Conservation (phyloP, 257 asterid species). For the Phtheirospermum japonicum region DNA sequence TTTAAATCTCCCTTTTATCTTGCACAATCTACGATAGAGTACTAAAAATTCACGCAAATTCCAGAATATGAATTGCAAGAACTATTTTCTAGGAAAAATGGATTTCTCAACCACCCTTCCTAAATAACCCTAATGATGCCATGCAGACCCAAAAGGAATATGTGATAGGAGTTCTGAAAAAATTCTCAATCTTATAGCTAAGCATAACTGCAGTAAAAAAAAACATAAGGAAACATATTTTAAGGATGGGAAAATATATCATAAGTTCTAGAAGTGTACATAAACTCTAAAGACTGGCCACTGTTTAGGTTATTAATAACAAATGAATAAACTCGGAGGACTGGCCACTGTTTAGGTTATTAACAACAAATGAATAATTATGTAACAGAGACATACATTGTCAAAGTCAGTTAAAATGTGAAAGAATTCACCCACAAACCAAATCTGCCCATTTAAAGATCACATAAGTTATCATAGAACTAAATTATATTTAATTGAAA, state of each 20-base stretch:
- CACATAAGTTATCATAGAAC: constrained; percentile 12
- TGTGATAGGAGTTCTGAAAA: constrained; percentile 4
- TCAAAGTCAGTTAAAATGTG: constrained; percentile 65
- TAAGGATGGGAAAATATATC: constrained; percentile 8
- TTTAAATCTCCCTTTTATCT: too few relatives aligned
- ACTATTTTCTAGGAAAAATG: too few relatives aligned
- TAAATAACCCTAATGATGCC: too few relatives aligned
- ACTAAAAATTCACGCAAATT: background rate
- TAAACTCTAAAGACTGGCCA: constrained; percentile 19
- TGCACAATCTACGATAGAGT: constrained; percentile 15
- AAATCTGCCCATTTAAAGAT: constrained; percentile 49
- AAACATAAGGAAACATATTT: constrained; percentile 9
- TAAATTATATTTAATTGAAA: constrained; percentile 2
- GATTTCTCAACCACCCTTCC: too few relatives aligned
- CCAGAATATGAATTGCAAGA: too few relatives aligned
- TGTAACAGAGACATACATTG: constrained; percentile 49
- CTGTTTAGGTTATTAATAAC: too few relatives aligned
- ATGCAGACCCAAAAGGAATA: too few relatives aligned
- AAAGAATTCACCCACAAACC: constrained; percentile 79
- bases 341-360: constrained; percentile 13
- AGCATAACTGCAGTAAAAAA: constrained; percentile 14
- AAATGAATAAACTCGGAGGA: too few relatives aligned
- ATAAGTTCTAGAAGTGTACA: constrained; percentile 13
- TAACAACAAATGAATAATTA: constrained; percentile 7
- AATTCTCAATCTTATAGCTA: too few relatives aligned